Conservation (phyloP, 345 rosid genomes). For the Gossypium anomalum region DNA sequence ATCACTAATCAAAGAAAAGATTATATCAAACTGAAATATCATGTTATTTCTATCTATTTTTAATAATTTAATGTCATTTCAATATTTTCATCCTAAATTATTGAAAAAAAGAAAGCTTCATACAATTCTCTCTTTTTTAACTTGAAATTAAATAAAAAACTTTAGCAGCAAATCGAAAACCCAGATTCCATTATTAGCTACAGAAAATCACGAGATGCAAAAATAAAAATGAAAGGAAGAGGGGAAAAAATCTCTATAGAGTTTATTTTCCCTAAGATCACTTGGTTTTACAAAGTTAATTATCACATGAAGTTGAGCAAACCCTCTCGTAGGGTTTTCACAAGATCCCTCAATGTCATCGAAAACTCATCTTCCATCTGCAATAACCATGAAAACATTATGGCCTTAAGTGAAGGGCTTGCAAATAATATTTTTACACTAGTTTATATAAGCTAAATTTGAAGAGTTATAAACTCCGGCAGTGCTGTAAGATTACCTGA, state of each 20-base stretch:
- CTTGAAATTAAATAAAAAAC: background rate
- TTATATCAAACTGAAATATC: too few species aligned
- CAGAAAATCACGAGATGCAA: background rate
- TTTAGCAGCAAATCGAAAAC: background rate
- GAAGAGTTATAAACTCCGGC: background rate
- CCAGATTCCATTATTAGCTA: background rate
- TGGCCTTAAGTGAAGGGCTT: background rate
- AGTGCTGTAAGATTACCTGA: constrained; percentile 36
- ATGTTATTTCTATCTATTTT: too few species aligned
- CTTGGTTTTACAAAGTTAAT: background rate
- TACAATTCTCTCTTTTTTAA: too few species aligned
- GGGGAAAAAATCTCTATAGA: background rate
- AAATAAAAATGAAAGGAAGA: background rate
- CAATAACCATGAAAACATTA: constrained; percentile 13
- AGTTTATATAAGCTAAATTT: background rate
- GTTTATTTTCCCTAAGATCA: background rate
- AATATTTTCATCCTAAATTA: too few species aligned
- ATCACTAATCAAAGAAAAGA: too few species aligned
- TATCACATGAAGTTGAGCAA: constrained; percentile 30
- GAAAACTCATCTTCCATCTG: constrained; percentile 58
- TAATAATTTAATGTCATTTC: too few species aligned
- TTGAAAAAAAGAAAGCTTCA: too few species aligned
- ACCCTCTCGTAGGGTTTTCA: constrained; percentile 44
- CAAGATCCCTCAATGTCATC: constrained; percentile 47
- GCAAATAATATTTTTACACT: background rate